phyloP scores from a whole-genome alignment of 257 asterid genomes.

The Paulownia fortunei region DNA sequence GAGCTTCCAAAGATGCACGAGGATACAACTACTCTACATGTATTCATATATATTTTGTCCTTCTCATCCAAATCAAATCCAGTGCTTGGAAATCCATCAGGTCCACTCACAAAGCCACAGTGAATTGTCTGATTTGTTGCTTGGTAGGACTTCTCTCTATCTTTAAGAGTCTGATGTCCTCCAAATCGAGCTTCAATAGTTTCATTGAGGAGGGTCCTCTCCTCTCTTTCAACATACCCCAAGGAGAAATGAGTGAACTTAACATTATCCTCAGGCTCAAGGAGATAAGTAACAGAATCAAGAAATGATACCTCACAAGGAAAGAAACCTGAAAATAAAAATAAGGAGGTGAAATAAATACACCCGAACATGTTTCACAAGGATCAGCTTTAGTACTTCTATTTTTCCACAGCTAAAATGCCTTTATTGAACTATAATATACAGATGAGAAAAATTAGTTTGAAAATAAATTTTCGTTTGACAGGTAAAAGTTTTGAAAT shows the following conservation, averaged over 20 bases:
- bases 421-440: neutral
- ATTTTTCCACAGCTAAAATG: slow-evolving; percentile 6
- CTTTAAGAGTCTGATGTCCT: slow-evolving; percentile 79
- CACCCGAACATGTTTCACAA: neutral
- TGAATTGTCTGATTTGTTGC: slow-evolving; percentile 77
- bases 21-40: slow-evolving; percentile 72
- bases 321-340: slow-evolving; percentile 58
- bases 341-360: slow-evolving; percentile 24
- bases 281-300: slow-evolving; percentile 65
- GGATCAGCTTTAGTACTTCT: neutral
- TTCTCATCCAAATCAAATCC: slow-evolving; percentile 83
- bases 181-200: slow-evolving; percentile 69
- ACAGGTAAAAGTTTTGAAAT: slow-evolving; percentile 14
- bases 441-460: neutral
- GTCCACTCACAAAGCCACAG: slow-evolving; percentile 85
- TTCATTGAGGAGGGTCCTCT: slow-evolving; percentile 35
- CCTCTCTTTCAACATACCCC: slow-evolving; percentile 73
- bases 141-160: slow-evolving; percentile 74
- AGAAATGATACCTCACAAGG: slow-evolving; percentile 79
- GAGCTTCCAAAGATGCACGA: slow-evolving; percentile 97
- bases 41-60: slow-evolving; percentile 65
- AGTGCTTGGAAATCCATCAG: slow-evolving; percentile 59
- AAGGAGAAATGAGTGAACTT: slow-evolving; percentile 72
- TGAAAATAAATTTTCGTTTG: neutral
- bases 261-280: slow-evolving; percentile 70